These are phyloP conservation scores for Nannochloropsis gaditana DNA, from an alignment of 108 stramenopile species.

Conservation along the genomic window DNA sequence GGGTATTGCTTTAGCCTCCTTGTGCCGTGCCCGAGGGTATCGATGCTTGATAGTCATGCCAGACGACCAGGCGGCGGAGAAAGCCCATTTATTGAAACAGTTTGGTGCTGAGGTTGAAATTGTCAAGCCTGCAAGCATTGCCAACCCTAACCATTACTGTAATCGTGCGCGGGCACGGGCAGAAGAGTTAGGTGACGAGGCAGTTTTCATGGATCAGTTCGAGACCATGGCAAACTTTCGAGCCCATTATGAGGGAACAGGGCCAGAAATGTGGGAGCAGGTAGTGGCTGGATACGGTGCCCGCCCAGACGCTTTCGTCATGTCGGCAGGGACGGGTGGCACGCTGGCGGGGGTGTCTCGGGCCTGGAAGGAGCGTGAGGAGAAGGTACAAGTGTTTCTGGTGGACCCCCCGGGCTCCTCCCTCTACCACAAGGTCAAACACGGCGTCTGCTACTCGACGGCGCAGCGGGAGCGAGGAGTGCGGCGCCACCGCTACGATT, in stretches of 20 bases:
- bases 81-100: conserved; percentile 61
- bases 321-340: conserved; percentile 93
- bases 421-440: conserved; percentile 73
- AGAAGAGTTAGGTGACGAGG: conserved; percentile 57
- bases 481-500: conserved; percentile 85
- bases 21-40: conserved; percentile 73
- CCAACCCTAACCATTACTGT: conserved; percentile 90
- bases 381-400: conserved; percentile 58
- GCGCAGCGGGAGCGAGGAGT: conserved; percentile 73
- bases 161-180: conserved; percentile 61
- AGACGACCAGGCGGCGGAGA: conserved; percentile 86
- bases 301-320: conserved; percentile 79
- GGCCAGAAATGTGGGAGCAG: conserved; percentile 77
- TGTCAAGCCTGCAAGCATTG: conserved; percentile 74
- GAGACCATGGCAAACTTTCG: conserved; percentile 75
- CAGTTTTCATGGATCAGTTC: conserved; percentile 91
- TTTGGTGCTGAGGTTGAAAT: conserved; percentile 74
- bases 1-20: conserved; percentile 78
- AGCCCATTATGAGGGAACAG: conserved; percentile 74
- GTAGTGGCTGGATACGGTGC: conserved; percentile 35
- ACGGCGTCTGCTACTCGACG: conserved; percentile 79
- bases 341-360: conserved; percentile 81
- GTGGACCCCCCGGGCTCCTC: conserved; percentile 87
- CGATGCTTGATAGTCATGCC: conserved; percentile 80
- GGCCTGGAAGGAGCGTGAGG: conserved; percentile 61